Evolutionary conservation across 116 monocot species (phyloP).

Genomic region (Trichopus zeylanicus): DNA sequence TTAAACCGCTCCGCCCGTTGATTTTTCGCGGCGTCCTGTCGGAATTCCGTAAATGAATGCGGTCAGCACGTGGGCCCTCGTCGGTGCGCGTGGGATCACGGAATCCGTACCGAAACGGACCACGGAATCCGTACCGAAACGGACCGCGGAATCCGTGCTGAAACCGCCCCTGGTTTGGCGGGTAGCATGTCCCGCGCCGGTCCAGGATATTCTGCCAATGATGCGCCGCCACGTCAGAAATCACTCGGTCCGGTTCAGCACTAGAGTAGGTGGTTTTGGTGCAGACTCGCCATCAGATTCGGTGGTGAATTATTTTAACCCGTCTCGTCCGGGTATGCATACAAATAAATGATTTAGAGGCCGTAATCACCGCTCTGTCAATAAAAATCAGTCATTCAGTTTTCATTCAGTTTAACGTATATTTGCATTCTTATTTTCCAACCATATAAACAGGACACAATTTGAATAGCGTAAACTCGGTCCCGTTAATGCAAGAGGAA

Average conservation of each 20-base stretch:
- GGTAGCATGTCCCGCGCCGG: background rate
- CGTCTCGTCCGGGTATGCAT: too few relatives aligned
- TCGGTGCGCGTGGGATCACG: background rate
- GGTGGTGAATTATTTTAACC: background rate
- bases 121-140: conserved; percentile 1
- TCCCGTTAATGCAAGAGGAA: background rate
- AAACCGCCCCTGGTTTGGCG: background rate
- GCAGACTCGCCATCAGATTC: background rate
- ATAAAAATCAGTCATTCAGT: background rate
- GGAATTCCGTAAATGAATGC: too few relatives aligned
- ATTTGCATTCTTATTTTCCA: too few relatives aligned
- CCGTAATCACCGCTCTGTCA: too few relatives aligned
- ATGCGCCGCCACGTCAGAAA: background rate
- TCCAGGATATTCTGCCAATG: background rate
- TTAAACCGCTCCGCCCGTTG: too few relatives aligned
- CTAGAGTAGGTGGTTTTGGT: background rate
- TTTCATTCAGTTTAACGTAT: background rate
- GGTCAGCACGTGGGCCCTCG: background rate
- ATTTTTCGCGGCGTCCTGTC: too few relatives aligned
- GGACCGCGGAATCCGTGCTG: background rate
- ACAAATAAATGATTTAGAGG: too few relatives aligned
- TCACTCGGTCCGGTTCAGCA: too few relatives aligned
- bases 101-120: background rate
- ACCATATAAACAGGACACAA: too few relatives aligned
- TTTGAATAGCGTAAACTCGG: too few relatives aligned